phyloP scores from a whole-genome alignment of 257 asterid species.

The Rauvolfia tetraphylla region DNA sequence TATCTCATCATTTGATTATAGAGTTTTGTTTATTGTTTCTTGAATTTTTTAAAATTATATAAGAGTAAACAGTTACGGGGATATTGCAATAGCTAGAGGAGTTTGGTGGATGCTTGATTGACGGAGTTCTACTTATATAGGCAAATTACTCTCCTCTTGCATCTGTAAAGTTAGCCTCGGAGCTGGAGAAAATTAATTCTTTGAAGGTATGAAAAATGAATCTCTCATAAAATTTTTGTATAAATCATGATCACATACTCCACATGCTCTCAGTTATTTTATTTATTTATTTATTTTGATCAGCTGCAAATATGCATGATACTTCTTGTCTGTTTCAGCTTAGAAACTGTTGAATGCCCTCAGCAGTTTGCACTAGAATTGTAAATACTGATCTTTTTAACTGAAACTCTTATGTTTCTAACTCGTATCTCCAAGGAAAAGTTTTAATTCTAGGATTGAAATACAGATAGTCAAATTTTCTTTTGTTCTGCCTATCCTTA shows the following conservation, averaged over 20 bases:
- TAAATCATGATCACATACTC: not conserved
- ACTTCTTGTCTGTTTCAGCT: not conserved
- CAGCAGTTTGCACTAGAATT: not conserved
- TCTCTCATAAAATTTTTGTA: not conserved
- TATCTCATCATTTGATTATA: not conserved
- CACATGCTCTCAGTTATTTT: not conserved
- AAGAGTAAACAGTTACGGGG: not conserved
- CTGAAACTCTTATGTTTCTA: not conserved
- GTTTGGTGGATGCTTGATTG: not conserved
- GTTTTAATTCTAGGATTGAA: not conserved
- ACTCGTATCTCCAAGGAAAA: not conserved
- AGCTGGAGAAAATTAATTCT: slow-evolving; percentile 70
- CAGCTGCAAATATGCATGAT: not conserved
- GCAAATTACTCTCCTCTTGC: slow-evolving; percentile 59
- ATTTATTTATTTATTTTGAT: not conserved
- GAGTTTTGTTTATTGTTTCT: not conserved
- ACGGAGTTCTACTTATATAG: slow-evolving; percentile 32
- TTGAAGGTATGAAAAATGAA: slow-evolving; percentile 58
- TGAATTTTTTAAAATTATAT: not conserved
- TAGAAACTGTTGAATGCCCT: not conserved
- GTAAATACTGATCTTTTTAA: not conserved
- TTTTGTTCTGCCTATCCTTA: not conserved
- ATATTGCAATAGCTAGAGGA: not conserved
- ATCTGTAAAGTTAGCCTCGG: slow-evolving; percentile 64
- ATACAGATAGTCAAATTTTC: not conserved